Base-by-base conservation (phyloP, 1,284 basidiomycete genomes). In the Jaminaea rosea region DNA sequence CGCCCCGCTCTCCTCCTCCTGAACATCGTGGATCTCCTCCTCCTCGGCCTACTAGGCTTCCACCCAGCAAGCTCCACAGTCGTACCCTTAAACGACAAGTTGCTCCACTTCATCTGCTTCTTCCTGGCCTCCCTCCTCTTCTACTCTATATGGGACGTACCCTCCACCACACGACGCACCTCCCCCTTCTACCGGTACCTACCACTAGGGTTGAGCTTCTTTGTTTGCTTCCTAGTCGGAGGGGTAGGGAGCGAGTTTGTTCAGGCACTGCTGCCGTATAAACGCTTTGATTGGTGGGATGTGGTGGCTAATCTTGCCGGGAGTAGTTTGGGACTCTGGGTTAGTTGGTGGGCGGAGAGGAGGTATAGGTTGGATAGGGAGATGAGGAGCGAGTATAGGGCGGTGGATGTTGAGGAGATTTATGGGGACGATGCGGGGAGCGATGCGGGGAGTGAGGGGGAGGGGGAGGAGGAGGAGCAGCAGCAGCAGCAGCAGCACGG, bases 211-310 rank as follows among this genome's bases (percentile, higher is more conserved):
- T 79, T 87, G 56, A 86, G 87, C 0, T 72, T 75, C 1, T 69
- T 85, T 47, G 78, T 59, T 0, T 65, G 64, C 32, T 58, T 71
- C 27, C 2, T 63, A 41, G 59, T 63, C 6, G 89, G 88, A 6
- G 86, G 86, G 0, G 79, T 92, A 46, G 69, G 88, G n/a, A 88
- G 85, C 69, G 89, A 92, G 73, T 76, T 90, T 61, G 83, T 92
- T 1, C 88, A 91, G 69, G 83, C 85, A 4, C 66, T 86, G 65
- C 76, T 92, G 52, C 88, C 89, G 10, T 45, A 27, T 4, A 3
- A 9, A 8, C 9, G 8, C 29, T 31, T 31, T 26, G 59, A 59
- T 2, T 67, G 73, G 55, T 74, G 64, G 60, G 90, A 94, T 73
- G 96, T 94, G 90, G 84, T 83, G 0, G 85, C 89, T 63, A 93